Evolutionary conservation across 163 green algal genomes (phyloP).

Genomic region (Coccomyxa subellipsoidea): DNA sequence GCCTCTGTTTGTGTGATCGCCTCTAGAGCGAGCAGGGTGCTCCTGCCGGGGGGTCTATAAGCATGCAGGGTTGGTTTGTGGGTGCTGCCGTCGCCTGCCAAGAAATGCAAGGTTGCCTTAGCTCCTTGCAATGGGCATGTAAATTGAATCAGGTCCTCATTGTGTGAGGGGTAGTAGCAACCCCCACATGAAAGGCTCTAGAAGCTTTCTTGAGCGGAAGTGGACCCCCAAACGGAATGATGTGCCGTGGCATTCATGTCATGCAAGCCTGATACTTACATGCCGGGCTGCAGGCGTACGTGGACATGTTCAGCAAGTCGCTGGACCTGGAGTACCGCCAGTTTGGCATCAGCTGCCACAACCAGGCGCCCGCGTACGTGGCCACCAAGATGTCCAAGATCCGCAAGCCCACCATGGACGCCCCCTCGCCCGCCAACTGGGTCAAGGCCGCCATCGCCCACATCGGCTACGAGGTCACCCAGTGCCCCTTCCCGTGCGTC

Average conservation of each 20-base stretch:
- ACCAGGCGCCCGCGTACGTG: slow-evolving; percentile 77
- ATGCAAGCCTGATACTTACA: neutral
- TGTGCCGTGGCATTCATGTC: no score
- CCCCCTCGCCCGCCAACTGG: slow-evolving; percentile 40
- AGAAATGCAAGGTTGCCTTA: no score
- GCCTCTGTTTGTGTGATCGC: no score
- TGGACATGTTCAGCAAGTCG: slow-evolving; percentile 52
- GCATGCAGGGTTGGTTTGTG: no score
- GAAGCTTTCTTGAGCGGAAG: no score
- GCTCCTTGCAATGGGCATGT: no score
- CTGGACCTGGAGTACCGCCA: slow-evolving; percentile 58
- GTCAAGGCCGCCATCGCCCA: slow-evolving; percentile 36
- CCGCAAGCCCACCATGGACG: slow-evolving; percentile 30
- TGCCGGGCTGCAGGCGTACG: slow-evolving; percentile 38
- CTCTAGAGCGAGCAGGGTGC: no score
- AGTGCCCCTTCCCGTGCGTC: slow-evolving; percentile 45
- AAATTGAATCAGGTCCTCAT: no score
- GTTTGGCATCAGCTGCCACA: slow-evolving; percentile 71
- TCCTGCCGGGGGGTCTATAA: no score
- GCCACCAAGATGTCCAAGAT: slow-evolving; percentile 91
- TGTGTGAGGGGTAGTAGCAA: no score
- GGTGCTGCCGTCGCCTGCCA: no score
- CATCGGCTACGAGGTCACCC: slow-evolving; percentile 44
- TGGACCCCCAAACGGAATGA: neutral
- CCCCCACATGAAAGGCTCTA: no score